Conservation (phyloP, 1,284 basidiomycete genomes). For the Testicularia cyperi region DNA sequence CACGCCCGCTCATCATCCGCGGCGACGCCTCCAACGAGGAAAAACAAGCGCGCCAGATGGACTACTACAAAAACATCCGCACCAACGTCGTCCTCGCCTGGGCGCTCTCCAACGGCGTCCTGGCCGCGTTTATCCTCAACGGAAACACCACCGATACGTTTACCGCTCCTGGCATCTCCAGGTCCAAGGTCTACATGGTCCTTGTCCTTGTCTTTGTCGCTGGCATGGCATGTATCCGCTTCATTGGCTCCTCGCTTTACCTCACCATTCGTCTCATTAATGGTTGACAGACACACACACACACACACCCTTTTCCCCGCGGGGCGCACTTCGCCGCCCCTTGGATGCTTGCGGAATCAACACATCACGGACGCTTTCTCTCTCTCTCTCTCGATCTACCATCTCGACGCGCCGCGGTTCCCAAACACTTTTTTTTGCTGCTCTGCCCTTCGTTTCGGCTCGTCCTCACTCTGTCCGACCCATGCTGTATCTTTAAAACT, state of each 20-base stretch:
- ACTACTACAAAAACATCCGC: conserved; percentile 69
- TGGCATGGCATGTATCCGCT: conserved; percentile 50
- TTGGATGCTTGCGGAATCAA: too few species aligned
- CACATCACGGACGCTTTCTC: too few species aligned
- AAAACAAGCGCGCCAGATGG: conserved; percentile 52
- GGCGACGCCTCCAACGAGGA: conserved; percentile 54
- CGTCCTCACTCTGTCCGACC: too few species aligned
- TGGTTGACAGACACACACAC: too few species aligned
- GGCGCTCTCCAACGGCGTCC: conserved; percentile 72
- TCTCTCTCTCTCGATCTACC: too few species aligned
- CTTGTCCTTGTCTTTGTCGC: conserved; percentile 55
- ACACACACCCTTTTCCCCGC: too few species aligned
- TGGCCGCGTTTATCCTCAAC: conserved; percentile 54
- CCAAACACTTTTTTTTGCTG: too few species aligned
- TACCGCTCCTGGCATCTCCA: conserved; percentile 25
- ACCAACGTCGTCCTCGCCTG: conserved; percentile 87
- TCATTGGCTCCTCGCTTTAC: conserved; percentile 51
- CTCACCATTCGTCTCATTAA: conserved; percentile 47
- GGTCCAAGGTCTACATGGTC: conserved; percentile 56
- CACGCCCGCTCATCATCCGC: conserved; percentile 64
- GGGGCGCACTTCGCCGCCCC: too few species aligned
- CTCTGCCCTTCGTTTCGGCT: too few species aligned
- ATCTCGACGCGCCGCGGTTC: too few species aligned
- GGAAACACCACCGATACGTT: conserved; percentile 41
- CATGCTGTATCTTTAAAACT: neutral